phyloP scores from a whole-genome alignment of 108 stramenopile genomes.

The Cyclotella atomus region DNA sequence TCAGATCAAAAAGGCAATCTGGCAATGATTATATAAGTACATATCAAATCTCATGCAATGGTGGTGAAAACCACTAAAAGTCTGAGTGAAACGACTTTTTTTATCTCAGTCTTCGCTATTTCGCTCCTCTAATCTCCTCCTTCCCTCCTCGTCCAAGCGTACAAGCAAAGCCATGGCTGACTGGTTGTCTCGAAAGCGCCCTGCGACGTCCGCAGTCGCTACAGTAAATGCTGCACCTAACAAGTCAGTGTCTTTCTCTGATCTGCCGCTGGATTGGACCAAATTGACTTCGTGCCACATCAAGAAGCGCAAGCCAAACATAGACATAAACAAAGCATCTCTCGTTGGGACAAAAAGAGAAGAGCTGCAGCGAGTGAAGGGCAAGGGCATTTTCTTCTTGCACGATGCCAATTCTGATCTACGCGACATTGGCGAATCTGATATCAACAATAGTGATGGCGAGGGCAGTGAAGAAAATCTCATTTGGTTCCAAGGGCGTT shows the following conservation, averaged over 20 bases:
- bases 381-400: slow-evolving; percentile 67
- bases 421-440: neutral
- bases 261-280: slow-evolving; percentile 34
- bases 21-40: too few species aligned
- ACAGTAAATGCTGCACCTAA: neutral
- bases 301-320: neutral
- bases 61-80: too few species aligned
- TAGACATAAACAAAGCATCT: neutral
- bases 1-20: too few species aligned
- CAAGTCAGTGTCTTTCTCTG: neutral
- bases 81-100: too few species aligned
- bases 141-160: too few species aligned
- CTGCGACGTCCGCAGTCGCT: neutral
- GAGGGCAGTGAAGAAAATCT: too few species aligned
- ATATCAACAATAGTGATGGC: slow-evolving; percentile 1
- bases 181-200: neutral
- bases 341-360: neutral
- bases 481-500: slow-evolving; percentile 80
- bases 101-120: too few species aligned
- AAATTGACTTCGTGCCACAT: slow-evolving; percentile 19
- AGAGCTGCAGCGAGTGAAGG: slow-evolving; percentile 21
- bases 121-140: too few species aligned
- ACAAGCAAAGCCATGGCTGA: too few species aligned
- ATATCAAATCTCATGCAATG: too few species aligned
- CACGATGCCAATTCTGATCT: slow-evolving; percentile 56